Base-by-base conservation (phyloP, 2,329 filamentous ascomycete genomes). In the Aspergillus alliaceus region DNA sequence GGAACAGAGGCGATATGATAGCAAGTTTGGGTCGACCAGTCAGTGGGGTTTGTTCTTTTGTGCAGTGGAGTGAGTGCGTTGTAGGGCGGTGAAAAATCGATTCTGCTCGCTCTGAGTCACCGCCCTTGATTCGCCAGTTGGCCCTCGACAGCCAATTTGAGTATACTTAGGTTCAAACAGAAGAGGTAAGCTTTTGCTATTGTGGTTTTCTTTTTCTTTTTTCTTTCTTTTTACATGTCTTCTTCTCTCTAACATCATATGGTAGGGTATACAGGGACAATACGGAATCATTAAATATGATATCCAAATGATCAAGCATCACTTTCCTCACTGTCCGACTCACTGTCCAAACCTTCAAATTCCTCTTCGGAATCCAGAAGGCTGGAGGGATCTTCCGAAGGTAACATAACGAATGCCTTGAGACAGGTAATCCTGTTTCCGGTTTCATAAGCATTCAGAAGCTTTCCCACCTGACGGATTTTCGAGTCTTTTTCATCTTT, bases 391-490 rank as follows among this genome's bases (percentile, higher is more conserved):
- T 72, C 69, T 46, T 71, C 69, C 4, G 75, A 79, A 65, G 86
- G 83, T 73, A 90, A 84, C 91, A 98, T 96, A 61, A 90, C 79
- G 77, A 96, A 98, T 22, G 89, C 89, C 66, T 86, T 87, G 67
- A 98, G 71, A 72, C 95, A 98, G 35, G 93, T 98, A 64, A 98
- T 92, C 56, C 95, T 82, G 72, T 93, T 93, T 46, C 88, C 87
- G 22, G 93, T 96, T 74, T 93, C 89, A 68, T 95, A 95, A 31
- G 84, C 86, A 15, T 88, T 91, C 44, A 96, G 72, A 54, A 96
- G 71, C 62, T 77, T 82, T 29, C 90, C 92, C 22, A 90, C 73
- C 60, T 85, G 82, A 29, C 54, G 62, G 46, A 51, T 56, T 25
- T 64, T 62, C 18, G 65, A 55, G 12, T 60, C 56, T 31, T 66